Percentiles rank a stretch among this genome's conserved stretches.
Conservation (phyloP, 2,329 filamentous ascomycete species). For the Rutstroemia sydowiana region DNA sequence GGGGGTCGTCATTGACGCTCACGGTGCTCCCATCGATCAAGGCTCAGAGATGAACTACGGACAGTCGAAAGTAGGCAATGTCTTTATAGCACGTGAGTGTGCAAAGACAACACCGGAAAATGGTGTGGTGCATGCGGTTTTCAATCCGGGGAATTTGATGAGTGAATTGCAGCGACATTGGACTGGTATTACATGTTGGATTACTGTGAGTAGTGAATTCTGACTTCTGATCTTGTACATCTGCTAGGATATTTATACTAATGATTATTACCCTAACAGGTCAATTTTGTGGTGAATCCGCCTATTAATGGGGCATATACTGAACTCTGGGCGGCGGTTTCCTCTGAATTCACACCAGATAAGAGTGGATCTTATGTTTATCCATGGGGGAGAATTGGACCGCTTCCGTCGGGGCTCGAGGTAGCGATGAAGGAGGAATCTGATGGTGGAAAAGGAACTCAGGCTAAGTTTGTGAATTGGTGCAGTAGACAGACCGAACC, state of each 20-base stretch:
- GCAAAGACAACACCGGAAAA: constrained; percentile 2
- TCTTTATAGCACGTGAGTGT: constrained; percentile 15
- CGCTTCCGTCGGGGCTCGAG: neutral
- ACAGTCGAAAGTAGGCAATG: constrained; percentile 17
- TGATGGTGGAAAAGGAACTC: neutral
- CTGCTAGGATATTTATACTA: neutral
- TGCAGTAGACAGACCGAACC: neutral
- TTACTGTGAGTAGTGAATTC: constrained; percentile 4
- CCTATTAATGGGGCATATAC: constrained; percentile 21
- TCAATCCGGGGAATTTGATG: constrained; percentile 16
- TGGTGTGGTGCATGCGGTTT: constrained; percentile 13
- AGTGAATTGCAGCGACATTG: constrained; percentile 5
- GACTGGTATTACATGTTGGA: neutral
- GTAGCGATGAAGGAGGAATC: neutral
- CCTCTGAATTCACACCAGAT: neutral
- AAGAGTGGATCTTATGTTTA: neutral
- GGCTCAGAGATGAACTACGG: constrained; percentile 12
- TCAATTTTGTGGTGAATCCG: constrained; percentile 12
- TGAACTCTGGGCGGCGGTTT: constrained; percentile 12
- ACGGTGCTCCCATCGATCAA: neutral
- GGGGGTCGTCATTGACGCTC: constrained; percentile 8
- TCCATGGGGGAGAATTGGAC: neutral
- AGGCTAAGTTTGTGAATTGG: neutral
- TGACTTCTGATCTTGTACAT: no score
- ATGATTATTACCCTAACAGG: neutral